Conservation (phyloP, 768 basidiomycete genomes). For the Mycena indigotica region DNA sequence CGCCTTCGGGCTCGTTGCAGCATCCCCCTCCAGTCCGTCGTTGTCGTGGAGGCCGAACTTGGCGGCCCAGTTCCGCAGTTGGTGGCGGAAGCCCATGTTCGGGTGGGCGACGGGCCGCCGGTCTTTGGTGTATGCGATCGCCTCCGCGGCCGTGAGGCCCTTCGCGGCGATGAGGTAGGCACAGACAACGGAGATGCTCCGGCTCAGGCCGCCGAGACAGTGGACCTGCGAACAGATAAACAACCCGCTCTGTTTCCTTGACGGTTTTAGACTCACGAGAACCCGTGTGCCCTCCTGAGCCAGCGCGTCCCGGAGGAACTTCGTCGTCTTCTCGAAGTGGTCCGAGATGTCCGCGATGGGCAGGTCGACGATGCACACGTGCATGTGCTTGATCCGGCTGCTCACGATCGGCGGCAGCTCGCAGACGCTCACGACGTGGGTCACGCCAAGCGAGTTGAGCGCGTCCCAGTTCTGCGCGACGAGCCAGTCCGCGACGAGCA, state of each 20-base stretch:
- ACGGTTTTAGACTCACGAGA: slow-evolving; percentile 33
- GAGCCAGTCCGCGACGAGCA: slow-evolving; percentile 47
- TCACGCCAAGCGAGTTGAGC: slow-evolving; percentile 46
- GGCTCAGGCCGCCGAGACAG: slow-evolving; percentile 51
- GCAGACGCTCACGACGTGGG: slow-evolving; percentile 53
- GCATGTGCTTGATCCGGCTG: slow-evolving; percentile 23
- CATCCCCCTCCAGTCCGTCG: background rate
- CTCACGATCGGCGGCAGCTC: slow-evolving; percentile 33
- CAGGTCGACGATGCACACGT: slow-evolving; percentile 38
- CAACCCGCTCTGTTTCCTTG: background rate
- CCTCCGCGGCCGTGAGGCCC: slow-evolving; percentile 41
- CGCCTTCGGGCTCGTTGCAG: background rate
- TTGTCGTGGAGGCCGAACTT: slow-evolving; percentile 11
- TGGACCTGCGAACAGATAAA: slow-evolving; percentile 44
- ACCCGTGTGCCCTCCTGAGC: slow-evolving; percentile 40
- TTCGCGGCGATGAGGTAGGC: slow-evolving; percentile 44
- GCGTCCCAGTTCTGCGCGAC: slow-evolving; percentile 39
- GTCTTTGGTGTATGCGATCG: slow-evolving; percentile 39
- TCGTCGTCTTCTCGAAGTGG: slow-evolving; percentile 47
- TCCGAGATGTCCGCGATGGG: slow-evolving; percentile 39
- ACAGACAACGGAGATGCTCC: slow-evolving; percentile 53
- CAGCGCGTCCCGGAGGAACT: slow-evolving; percentile 51
- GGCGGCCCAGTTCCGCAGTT: slow-evolving; percentile 39
- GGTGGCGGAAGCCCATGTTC: slow-evolving; percentile 45
- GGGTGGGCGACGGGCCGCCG: slow-evolving; percentile 45